phyloP scores from a whole-genome alignment of 2,329 filamentous ascomycete genomes.

The Calonectria pteridis region DNA sequence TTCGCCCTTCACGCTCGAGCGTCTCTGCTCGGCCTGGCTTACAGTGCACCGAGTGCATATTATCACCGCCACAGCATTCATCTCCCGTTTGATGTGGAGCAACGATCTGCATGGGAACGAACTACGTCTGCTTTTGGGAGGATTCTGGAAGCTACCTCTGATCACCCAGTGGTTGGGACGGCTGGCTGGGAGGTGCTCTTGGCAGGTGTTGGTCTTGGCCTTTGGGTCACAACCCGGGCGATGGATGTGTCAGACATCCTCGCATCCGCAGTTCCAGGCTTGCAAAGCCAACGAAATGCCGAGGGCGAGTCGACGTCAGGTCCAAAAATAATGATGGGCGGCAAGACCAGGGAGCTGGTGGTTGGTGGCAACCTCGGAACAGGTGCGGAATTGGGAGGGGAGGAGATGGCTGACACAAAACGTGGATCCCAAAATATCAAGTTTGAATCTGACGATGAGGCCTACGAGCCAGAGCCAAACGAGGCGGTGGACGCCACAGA shows the following conservation, averaged over 20 bases:
- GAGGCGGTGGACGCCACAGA: constrained; percentile 45
- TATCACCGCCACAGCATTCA: constrained; percentile 62
- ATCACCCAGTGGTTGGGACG: constrained; percentile 69
- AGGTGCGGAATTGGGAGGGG: not conserved
- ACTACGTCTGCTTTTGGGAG: constrained; percentile 59
- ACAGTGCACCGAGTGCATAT: constrained; percentile 61
- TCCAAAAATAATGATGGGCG: not conserved
- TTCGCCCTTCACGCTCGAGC: constrained; percentile 60
- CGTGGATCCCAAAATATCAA: constrained; percentile 22
- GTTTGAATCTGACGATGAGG: constrained; percentile 46
- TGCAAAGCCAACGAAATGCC: constrained; percentile 26
- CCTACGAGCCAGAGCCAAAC: constrained; percentile 54
- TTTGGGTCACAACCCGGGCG: constrained; percentile 69
- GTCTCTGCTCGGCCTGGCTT: constrained; percentile 56
- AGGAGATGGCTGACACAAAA: not conserved
- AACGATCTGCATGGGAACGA: constrained; percentile 58
- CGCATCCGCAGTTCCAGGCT: constrained; percentile 47
- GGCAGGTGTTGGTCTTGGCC: constrained; percentile 63
- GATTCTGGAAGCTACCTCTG: constrained; percentile 63
- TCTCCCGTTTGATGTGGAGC: constrained; percentile 59
- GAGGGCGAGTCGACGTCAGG: constrained; percentile 28
- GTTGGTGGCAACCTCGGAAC: constrained; percentile 2
- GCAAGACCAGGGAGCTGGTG: constrained; percentile 2
- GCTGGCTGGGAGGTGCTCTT: constrained; percentile 71
- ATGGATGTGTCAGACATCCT: constrained; percentile 65